Evolutionary conservation across 306 rosid genomes (phyloP), one percentile per base, ranked within the genome.

Genomic region (Quercus robur): DNA sequence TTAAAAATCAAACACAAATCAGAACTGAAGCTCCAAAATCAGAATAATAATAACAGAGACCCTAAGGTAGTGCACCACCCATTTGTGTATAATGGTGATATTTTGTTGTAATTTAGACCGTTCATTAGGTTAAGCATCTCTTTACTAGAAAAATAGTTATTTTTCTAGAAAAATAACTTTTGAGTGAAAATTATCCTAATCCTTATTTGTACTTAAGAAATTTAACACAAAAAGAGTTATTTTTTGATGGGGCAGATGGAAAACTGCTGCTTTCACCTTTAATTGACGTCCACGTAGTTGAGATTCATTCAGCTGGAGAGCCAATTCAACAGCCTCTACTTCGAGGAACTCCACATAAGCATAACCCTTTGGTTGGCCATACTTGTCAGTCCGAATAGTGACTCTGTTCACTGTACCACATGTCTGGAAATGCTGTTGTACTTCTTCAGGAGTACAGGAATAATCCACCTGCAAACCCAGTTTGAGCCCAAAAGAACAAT

Each of bases 341-440:
- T 92, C 97, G 11, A 92, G 21, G 77, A 92, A 92, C 70, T 92
- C 97, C 75, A 90, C 97, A 82, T 93, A 93, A 26, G 97, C 97
- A 88, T 89, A 93, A 51, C 97, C 97, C 85, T 93, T 93, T 56
- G 97, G 95, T 57, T 93, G 97, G 75, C 97, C 97, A 79, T 83
- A 90, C 90, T 93, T 93, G 62, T 93, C 95, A 31, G 95, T 93
- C 69, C 93, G 95, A 77, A 93, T 93, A 59, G 97, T 90, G 78
- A 92, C 88, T 63, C 94, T 85, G 87, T 92, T 92, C 51, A 92
- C 94, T 0, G 97, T 92, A 21, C 97, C 94, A 74, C 97, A 90
- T 6, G 93, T 83, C 77, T 92, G 93, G 84, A 90, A 93, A 88
- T 90, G 97, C 78, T 93, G 97, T 83, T 93, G 97, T 82, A 93